Evolutionary conservation across 768 basidiomycete species (phyloP), one percentile per base, ranked within the genome.

Genomic region (Lactarius sanguifluus): DNA sequence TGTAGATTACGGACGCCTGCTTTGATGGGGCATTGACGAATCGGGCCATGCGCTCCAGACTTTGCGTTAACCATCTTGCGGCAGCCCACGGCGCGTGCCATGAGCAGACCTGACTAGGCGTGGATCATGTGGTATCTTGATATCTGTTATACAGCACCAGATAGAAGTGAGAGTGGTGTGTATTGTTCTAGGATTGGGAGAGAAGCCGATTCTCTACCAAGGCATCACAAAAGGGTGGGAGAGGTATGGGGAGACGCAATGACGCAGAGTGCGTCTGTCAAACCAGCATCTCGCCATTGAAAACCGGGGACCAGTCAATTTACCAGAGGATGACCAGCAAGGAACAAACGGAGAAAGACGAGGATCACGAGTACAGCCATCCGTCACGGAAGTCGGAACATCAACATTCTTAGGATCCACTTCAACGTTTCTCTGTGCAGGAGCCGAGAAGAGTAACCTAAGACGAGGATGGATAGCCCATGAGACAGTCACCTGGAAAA

Each of bases 1-100:
- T 23, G 45, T 25, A 20, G 43, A 56, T 65, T 56, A 34, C 36
- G 34, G 28, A 9, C 15, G 36, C 47, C 43, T 45, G 25, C 38
- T 61, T 10, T 65, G 65, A 66, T 41, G 56, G 43, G 64, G 10
- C n/a, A 16, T 34, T 45, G 40, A 50, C 25, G n/a, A 23, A 52
- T 52, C 25, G 23, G 50, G 50, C 6, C n/a, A n/a, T 47, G 10
- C n/a, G 9, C n/a, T 50, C 47, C 50, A 5, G 50, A 12, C 25
- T 28, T 25, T 52, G 50, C 50, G 25, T 13, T 13, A 52, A 32
- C 23, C 47, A 10, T 12, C n/a, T 50, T 12, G 10, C 12, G 50
- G 50, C 50, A 25, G 47, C 23, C 5, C 50, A 52, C 50, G 23
- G 5, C 2, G 2, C 12, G n/a, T 47, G 12, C 45, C 47, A 25